A percentile compares a stretch with the other conserved stretches of the same genome.
phyloP scores from a whole-genome alignment of 495 filamentous ascomycete species.

The Penicillium atrosanguineum region DNA sequence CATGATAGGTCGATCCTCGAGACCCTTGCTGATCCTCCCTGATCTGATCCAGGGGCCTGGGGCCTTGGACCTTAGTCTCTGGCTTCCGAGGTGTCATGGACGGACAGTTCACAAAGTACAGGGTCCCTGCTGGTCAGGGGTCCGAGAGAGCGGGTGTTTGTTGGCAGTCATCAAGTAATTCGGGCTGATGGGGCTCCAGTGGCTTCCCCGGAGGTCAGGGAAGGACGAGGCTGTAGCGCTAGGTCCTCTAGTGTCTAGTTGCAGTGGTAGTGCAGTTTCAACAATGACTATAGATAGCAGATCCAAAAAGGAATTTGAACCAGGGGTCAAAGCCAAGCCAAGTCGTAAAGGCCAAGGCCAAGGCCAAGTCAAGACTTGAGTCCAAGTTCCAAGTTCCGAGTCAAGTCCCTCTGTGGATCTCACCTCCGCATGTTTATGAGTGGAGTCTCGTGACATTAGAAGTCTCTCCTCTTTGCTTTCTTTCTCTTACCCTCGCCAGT shows the following conservation, averaged over 20 bases:
- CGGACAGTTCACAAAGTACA: background rate
- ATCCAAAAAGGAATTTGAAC: background rate
- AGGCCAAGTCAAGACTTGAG: too few relatives aligned
- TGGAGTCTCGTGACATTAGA: slow-evolving; percentile 18
- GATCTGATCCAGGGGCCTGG: background rate
- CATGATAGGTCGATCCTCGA: slow-evolving; percentile 5
- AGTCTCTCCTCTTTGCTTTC: slow-evolving; percentile 3
- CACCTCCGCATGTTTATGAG: slow-evolving; percentile 6
- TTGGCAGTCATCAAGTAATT: background rate
- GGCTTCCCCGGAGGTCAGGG: background rate
- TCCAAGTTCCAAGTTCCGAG: slow-evolving; percentile 2
- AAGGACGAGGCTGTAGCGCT: background rate
- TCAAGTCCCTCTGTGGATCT: slow-evolving; percentile 18
- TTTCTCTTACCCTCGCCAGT: slow-evolving; percentile 2
- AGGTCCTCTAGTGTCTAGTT: background rate
- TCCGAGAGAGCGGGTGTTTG: background rate
- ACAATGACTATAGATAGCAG: background rate
- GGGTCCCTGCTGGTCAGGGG: background rate
- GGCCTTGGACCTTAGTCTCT: background rate
- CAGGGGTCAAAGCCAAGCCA: too few relatives aligned
- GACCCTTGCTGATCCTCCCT: slow-evolving; percentile 15
- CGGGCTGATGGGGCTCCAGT: background rate
- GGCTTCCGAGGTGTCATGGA: too few relatives aligned
- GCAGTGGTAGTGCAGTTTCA: background rate
- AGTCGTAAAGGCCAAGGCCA: too few relatives aligned